These are phyloP conservation scores for Sonneratia alba DNA, from an alignment of 345 rosid species.

Conservation along the genomic window DNA sequence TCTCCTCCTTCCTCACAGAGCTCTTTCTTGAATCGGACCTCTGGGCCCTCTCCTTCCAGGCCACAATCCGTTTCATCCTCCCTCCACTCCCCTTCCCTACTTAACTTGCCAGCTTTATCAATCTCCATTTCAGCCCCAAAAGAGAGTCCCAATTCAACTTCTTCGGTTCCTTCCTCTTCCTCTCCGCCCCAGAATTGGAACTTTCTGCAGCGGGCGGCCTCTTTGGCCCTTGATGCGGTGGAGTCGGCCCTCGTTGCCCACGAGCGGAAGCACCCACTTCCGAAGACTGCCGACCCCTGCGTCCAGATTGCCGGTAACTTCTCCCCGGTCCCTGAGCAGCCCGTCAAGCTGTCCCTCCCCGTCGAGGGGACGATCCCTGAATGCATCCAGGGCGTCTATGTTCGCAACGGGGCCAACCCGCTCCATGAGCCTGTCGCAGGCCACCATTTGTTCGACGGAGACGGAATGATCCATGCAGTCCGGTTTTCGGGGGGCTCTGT, in stretches of 20 bases:
- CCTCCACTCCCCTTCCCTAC: no score
- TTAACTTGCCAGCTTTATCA: no score
- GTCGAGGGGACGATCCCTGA: background rate
- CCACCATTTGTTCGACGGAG: conserved; percentile 3
- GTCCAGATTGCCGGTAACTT: conserved; percentile 5
- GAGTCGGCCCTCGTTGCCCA: background rate
- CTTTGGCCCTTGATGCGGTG: background rate
- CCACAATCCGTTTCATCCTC: no score
- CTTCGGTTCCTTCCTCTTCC: background rate
- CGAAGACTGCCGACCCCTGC: conserved; percentile 2
- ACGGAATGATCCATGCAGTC: conserved; percentile 3
- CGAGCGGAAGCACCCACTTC: background rate
- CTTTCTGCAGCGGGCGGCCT: background rate
- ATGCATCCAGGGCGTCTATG: background rate
- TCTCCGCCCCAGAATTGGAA: background rate
- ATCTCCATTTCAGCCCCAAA: no score
- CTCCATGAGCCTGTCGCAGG: conserved; percentile 1
- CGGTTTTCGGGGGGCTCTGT: background rate
- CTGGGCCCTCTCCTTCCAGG: no score
- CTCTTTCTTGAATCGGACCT: no score
- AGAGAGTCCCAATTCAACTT: no score
- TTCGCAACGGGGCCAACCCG: conserved; percentile 2
- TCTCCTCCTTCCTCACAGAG: no score
- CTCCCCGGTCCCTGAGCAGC: conserved; percentile 4
- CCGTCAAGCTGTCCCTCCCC: background rate